Conservation (phyloP, 306 rosid genomes). For the Gleditsia sinensis region DNA sequence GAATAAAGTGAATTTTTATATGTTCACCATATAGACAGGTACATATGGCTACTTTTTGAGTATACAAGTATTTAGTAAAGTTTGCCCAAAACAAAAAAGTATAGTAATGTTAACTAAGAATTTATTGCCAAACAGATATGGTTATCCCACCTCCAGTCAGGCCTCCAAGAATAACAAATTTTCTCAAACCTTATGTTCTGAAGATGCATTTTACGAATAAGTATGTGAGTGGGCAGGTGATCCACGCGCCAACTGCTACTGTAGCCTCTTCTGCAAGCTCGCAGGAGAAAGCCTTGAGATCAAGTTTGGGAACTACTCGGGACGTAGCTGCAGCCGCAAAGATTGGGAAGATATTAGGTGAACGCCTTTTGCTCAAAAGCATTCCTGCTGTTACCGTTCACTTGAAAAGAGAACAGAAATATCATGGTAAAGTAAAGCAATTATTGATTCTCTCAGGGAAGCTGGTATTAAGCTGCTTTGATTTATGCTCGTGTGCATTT, state of each 20-base stretch:
- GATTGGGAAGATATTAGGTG: slow-evolving; percentile 80
- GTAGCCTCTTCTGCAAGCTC: slow-evolving; percentile 80
- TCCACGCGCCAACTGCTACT: slow-evolving; percentile 78
- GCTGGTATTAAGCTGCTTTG: slow-evolving; percentile 72
- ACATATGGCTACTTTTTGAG: neutral
- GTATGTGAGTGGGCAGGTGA: slow-evolving; percentile 72
- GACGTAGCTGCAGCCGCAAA: slow-evolving; percentile 90
- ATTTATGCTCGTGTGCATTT: slow-evolving; percentile 23
- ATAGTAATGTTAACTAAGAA: too few relatives aligned
- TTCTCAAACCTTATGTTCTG: slow-evolving; percentile 79
- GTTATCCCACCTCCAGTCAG: slow-evolving; percentile 77
- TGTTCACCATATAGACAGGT: neutral
- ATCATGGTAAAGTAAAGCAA: slow-evolving; percentile 88
- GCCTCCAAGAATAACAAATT: slow-evolving; percentile 57
- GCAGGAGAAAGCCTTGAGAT: slow-evolving; percentile 66
- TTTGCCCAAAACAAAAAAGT: too few relatives aligned
- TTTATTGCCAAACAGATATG: slow-evolving; percentile 55
- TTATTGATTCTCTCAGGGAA: slow-evolving; percentile 70
- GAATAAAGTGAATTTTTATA: neutral
- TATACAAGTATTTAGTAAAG: neutral
- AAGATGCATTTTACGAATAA: slow-evolving; percentile 85
- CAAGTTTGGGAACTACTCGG: slow-evolving; percentile 57
- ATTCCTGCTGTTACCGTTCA: slow-evolving; percentile 75
- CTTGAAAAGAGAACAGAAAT: slow-evolving; percentile 83
- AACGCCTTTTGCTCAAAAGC: too few relatives aligned